Conservation (phyloP, 2,329 filamentous ascomycete genomes). For the Fusarium falciforme region DNA sequence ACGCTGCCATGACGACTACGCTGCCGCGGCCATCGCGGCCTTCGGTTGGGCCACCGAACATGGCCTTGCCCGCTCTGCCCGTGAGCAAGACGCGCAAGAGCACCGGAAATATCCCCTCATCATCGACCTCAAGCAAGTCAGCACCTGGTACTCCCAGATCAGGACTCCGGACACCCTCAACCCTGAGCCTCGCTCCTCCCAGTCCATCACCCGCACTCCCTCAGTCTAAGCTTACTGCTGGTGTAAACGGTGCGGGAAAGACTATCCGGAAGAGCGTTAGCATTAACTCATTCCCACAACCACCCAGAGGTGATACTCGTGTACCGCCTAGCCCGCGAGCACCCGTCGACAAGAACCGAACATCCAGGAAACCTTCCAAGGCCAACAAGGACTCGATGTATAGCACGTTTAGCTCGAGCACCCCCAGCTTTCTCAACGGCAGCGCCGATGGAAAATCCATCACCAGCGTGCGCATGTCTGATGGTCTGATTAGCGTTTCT, state of each 20-base stretch:
- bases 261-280: slow-evolving; percentile 88
- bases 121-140: slow-evolving; percentile 50
- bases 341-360: slow-evolving; percentile 58
- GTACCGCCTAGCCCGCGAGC: slow-evolving; percentile 71
- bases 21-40: slow-evolving; percentile 75
- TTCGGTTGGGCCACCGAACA: slow-evolving; percentile 76
- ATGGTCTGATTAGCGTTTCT: slow-evolving; percentile 79
- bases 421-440: slow-evolving; percentile 82
- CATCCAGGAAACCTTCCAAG: slow-evolving; percentile 63
- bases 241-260: slow-evolving; percentile 71
- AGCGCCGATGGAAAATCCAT: slow-evolving; percentile 82
- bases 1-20: slow-evolving; percentile 58
- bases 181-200: slow-evolving; percentile 63
- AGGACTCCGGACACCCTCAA: slow-evolving; percentile 69
- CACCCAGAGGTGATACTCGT: slow-evolving; percentile 75
- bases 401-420: slow-evolving; percentile 59
- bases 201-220: slow-evolving; percentile 66
- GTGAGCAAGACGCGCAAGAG: slow-evolving; percentile 78
- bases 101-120: slow-evolving; percentile 60
- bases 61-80: slow-evolving; percentile 79
- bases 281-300: slow-evolving; percentile 93
- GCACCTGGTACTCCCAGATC: slow-evolving; percentile 65
- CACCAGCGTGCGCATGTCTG: slow-evolving; percentile 73
- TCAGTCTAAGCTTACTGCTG: slow-evolving; percentile 65
- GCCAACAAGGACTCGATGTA: slow-evolving; percentile 66